phyloP scores from a whole-genome alignment of 1,284 basidiomycete species.

The Cryptococcus sp. region DNA sequence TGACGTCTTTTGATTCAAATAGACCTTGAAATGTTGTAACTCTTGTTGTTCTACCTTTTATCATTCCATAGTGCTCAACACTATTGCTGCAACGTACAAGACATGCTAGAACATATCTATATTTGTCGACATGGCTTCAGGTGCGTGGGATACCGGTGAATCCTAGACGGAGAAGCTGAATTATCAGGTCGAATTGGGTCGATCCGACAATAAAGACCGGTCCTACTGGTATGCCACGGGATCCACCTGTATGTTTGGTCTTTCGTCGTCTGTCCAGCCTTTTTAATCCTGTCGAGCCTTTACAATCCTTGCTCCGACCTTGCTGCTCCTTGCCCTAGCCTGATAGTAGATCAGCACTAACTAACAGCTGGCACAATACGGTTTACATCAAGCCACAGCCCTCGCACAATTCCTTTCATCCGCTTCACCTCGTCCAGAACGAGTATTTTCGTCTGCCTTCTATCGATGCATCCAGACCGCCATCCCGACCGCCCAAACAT shows the following conservation, averaged over 20 bases:
- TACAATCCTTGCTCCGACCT: neutral
- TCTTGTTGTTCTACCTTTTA: no score
- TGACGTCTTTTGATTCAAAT: no score
- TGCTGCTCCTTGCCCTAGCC: neutral
- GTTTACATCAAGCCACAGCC: slow-evolving; percentile 39
- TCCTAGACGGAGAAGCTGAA: neutral
- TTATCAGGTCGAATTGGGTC: slow-evolving; percentile 39
- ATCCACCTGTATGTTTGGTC: slow-evolving; percentile 44
- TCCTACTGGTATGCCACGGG: slow-evolving; percentile 50
- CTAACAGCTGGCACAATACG: slow-evolving; percentile 48
- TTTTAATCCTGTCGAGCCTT: neutral
- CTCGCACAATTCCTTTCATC: slow-evolving; percentile 33
- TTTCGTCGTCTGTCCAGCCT: no score
- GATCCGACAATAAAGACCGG: slow-evolving; percentile 41
- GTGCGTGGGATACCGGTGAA: slow-evolving; percentile 12
- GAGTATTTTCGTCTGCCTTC: slow-evolving; percentile 44
- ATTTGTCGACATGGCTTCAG: slow-evolving; percentile 52
- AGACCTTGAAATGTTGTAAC: no score
- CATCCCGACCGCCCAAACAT: slow-evolving; percentile 40
- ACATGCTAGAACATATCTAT: slow-evolving; percentile 52
- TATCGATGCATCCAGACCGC: slow-evolving; percentile 54
- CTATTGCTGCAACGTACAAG: neutral
- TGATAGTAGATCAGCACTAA: neutral
- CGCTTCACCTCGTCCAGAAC: slow-evolving; percentile 36
- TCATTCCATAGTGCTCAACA: no score